phyloP scores from a whole-genome alignment of 108 stramenopile species.

The Skeletonema potamos region DNA sequence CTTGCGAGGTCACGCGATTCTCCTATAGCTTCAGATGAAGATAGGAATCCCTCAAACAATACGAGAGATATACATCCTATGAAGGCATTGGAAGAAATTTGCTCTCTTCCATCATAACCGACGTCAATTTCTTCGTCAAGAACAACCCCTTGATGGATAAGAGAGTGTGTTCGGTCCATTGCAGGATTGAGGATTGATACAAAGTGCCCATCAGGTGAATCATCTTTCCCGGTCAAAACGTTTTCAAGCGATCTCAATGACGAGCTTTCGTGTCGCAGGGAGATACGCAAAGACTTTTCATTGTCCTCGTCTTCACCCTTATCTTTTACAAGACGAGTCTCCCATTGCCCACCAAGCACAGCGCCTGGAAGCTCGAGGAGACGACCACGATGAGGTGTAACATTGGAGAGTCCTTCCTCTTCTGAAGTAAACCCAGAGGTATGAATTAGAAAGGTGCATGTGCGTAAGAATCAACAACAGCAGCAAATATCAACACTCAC shows the following conservation, averaged over 20 bases:
- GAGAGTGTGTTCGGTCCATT: not conserved
- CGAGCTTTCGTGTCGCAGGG: not conserved
- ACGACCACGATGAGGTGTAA: not conserved
- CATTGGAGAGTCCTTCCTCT: not conserved
- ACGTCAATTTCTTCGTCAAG: not conserved
- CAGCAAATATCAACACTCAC: not conserved
- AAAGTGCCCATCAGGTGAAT: not conserved
- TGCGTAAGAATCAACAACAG: not conserved
- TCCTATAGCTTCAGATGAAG: not conserved
- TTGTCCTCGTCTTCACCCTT: not conserved
- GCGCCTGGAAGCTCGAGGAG: not conserved
- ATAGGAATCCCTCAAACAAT: not conserved
- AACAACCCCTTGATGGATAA: not conserved
- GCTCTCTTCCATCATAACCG: not conserved
- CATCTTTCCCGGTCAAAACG: not conserved
- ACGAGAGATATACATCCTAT: not conserved
- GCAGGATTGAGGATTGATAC: not conserved
- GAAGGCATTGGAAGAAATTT: not conserved
- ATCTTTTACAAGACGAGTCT: not conserved
- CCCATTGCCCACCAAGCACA: not conserved
- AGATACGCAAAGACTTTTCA: not conserved
- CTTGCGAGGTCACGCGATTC: not conserved
- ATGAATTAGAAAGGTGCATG: not conserved
- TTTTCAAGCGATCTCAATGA: not conserved
- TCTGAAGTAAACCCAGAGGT: not conserved